A percentile compares a stretch with the other conserved stretches of the same genome.
Evolutionary conservation across 169 alveolate genomes (phyloP).

Genomic region (Cytauxzoon felis): DNA sequence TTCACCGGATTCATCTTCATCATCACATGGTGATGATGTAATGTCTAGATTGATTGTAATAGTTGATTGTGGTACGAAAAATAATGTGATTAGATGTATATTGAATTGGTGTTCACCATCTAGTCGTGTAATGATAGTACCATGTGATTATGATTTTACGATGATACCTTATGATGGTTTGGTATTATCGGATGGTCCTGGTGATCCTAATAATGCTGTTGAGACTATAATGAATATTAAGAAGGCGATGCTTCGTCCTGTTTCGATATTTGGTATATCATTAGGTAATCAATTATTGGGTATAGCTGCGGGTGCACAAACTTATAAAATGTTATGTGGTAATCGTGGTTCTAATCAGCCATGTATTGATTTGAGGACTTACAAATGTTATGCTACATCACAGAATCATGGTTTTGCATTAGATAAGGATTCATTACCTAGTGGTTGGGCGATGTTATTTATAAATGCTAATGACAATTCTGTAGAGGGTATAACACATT

Average conservation of each 20-base stretch:
- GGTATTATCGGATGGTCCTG: slow-evolving; percentile 84
- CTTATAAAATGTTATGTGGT: slow-evolving; percentile 81
- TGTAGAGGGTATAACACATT: slow-evolving; percentile 79
- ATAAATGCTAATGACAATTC: slow-evolving; percentile 84
- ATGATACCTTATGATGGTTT: slow-evolving; percentile 79
- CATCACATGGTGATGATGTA: neutral
- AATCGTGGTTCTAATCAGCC: slow-evolving; percentile 87
- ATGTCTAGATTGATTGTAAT: slow-evolving; percentile 67
- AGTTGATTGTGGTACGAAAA: slow-evolving; percentile 83
- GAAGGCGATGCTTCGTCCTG: slow-evolving; percentile 60
- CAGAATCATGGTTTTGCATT: slow-evolving; percentile 84
- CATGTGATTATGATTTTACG: slow-evolving; percentile 70
- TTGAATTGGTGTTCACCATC: slow-evolving; percentile 34
- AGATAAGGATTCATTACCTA: slow-evolving; percentile 51
- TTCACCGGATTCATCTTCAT: neutral
- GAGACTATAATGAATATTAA: slow-evolving; percentile 63
- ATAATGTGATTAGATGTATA: slow-evolving; percentile 74
- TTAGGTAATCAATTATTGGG: slow-evolving; percentile 84
- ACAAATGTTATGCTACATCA: slow-evolving; percentile 81
- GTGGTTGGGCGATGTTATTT: slow-evolving; percentile 66
- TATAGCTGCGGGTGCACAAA: slow-evolving; percentile 80
- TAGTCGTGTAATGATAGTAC: slow-evolving; percentile 67
- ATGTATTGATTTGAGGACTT: slow-evolving; percentile 78
- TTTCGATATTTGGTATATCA: slow-evolving; percentile 82
- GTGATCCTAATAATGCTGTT: slow-evolving; percentile 74